Conservation (phyloP, 1,284 basidiomycete species). For the Volvariella volvacea region DNA sequence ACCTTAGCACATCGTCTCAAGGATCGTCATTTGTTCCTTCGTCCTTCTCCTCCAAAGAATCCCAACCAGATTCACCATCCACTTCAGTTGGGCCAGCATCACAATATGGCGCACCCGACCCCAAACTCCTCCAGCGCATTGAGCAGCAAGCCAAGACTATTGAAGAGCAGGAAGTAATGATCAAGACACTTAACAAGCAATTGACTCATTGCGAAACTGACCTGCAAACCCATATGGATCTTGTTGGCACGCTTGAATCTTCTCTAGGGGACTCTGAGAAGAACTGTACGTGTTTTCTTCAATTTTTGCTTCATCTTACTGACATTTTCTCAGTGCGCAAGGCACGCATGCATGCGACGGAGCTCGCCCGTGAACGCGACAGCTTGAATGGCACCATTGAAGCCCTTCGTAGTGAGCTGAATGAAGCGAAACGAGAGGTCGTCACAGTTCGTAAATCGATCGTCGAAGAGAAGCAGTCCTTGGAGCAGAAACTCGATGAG, state of each 20-base stretch:
- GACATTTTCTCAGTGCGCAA: conserved; percentile 61
- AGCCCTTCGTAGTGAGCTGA: conserved; percentile 60
- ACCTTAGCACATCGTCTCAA: conserved; percentile 48
- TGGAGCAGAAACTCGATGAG: conserved; percentile 75
- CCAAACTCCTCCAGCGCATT: conserved; percentile 51
- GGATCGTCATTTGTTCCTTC: conserved; percentile 45
- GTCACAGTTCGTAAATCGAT: conserved; percentile 71
- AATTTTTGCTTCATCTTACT: conserved; percentile 8
- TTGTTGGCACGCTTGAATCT: conserved; percentile 76
- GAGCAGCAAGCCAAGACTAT: conserved; percentile 72
- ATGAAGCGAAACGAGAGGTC: conserved; percentile 72
- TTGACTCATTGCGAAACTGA: conserved; percentile 86
- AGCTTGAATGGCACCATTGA: conserved; percentile 59
- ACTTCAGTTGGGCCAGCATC: conserved; percentile 49
- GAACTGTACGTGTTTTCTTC: conserved; percentile 56
- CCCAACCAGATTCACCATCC: conserved; percentile 57
- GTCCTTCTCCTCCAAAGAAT: conserved; percentile 57
- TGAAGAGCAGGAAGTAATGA: conserved; percentile 83
- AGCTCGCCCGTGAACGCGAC: conserved; percentile 80
- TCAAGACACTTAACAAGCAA: conserved; percentile 89
- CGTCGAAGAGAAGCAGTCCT: conserved; percentile 78
- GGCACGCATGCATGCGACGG: conserved; percentile 84
- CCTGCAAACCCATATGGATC: conserved; percentile 86
- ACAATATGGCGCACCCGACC: conserved; percentile 30
- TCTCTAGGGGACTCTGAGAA: conserved; percentile 86